Percentiles rank a stretch among this genome's conserved stretches.
Evolutionary conservation across 2,329 filamentous ascomycete species (phyloP).

Genomic region (Didymella keratinophila): DNA sequence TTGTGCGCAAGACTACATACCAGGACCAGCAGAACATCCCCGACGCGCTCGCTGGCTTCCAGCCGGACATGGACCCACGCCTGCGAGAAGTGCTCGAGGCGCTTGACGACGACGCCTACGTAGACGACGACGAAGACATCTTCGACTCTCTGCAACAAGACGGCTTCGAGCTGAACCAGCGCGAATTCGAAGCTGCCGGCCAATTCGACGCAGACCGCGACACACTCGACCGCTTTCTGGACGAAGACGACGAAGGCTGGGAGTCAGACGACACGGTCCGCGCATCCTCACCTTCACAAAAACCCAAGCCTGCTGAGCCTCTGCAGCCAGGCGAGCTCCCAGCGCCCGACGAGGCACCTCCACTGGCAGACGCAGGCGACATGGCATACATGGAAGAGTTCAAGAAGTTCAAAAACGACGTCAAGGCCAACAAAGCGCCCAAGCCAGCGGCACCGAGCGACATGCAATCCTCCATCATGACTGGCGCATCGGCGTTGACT

Average conservation of each 20-base stretch:
- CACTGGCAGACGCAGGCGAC: conserved; percentile 58
- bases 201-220: conserved; percentile 46
- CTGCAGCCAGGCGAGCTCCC: conserved; percentile 58
- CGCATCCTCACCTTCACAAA: conserved; percentile 58
- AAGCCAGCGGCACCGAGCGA: conserved; percentile 64
- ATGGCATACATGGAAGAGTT: conserved; percentile 93
- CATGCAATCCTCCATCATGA: conserved; percentile 74
- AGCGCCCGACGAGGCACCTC: conserved; percentile 44
- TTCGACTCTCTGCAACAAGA: conserved; percentile 77
- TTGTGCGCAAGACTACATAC: conserved; percentile 78
- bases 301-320: conserved; percentile 48
- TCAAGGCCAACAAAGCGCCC: conserved; percentile 58
- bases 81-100: conserved; percentile 91
- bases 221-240: conserved; percentile 55
- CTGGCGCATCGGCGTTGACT: conserved; percentile 72
- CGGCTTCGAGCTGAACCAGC: conserved; percentile 75
- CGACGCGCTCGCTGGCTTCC: conserved; percentile 89
- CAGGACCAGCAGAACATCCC: conserved; percentile 93
- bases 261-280: conserved; percentile 92
- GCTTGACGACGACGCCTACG: conserved; percentile 92
- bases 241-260: conserved; percentile 81
- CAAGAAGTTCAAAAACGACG: conserved; percentile 89
- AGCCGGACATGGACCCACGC: conserved; percentile 97
- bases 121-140: conserved; percentile 83
- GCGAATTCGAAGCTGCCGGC: conserved; percentile 75